These are phyloP conservation scores for Coemansia interrupta DNA, from an alignment of 192 early-diverging fungal genomes.

Conservation along the genomic window DNA sequence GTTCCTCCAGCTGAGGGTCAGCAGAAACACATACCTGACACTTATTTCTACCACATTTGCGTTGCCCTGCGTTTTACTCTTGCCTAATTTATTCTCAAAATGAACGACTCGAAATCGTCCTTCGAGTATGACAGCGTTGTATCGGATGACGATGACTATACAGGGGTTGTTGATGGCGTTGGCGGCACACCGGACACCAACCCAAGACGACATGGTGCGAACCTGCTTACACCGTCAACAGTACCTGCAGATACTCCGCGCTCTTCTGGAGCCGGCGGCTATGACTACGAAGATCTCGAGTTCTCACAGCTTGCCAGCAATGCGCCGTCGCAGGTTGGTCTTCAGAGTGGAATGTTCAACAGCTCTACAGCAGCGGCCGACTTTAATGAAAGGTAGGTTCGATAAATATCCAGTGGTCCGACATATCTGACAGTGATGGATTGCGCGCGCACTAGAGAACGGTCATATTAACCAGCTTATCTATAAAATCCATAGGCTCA, in stretches of 20 bases:
- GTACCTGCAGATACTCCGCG: constrained; percentile 2
- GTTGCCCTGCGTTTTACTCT: too few relatives aligned
- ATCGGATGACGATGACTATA: constrained; percentile 26
- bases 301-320: constrained; percentile 9
- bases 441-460: background rate
- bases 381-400: constrained; percentile 32
- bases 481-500: constrained; percentile 17
- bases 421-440: too few relatives aligned
- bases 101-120: constrained; percentile 30
- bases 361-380: constrained; percentile 20
- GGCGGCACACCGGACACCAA: background rate
- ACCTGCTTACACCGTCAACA: constrained; percentile 18
- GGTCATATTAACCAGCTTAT: too few relatives aligned
- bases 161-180: constrained; percentile 16
- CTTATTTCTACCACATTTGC: too few relatives aligned
- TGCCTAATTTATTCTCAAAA: constrained; percentile 7
- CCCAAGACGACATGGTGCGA: background rate
- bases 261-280: background rate
- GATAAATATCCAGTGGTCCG: background rate
- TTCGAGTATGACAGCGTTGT: constrained; percentile 41
- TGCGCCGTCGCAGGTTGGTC: constrained; percentile 33
- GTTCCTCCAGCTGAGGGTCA: too few relatives aligned
- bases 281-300: background rate
- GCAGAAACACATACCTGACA: too few relatives aligned
- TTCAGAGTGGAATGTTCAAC: constrained; percentile 37